Evolutionary conservation across 2,329 filamentous ascomycete species (phyloP), one percentile per base, ranked within the genome.

Genomic region (Apiospora phragmitis): DNA sequence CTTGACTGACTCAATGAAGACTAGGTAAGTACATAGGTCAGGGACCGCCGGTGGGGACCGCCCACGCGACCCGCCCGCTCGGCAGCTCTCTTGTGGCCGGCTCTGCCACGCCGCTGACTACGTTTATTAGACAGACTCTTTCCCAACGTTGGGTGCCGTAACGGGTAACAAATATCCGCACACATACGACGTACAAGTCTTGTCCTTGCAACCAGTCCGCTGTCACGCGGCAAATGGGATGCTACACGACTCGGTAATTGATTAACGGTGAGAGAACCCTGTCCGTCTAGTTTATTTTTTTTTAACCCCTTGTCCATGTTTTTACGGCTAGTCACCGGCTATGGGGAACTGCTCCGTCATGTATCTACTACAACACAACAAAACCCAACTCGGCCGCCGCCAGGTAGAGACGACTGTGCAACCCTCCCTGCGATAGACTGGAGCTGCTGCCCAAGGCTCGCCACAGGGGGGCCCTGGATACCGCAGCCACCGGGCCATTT

Each of bases 201-300:
- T 24, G n/a, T 26, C 47, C 47, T 62, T 21, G 51, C 47, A n/a
- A n/a, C 38, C 41, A 67, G 65, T 45, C 65, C 65, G 65, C 65
- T 67, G 65, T 47, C 65, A 67, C 65, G 55, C 55, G 42, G 65
- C 65, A 67, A 43, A 32, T 67, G 65, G 41, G 65, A 67, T 67
- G 65, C 45, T 47, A 47, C 65, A 43, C 42, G n/a, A 41, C 45
- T 67, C 65, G 65, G 65, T 67, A 67, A 67, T 67, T 67, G 65
- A 47, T 35, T 32, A 35, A 47, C 65, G 42, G 65, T 35, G 65
- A 67, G 65, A n/a, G 65, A 38, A n/a, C 24, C 45, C 42, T 42
- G 42, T 42, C 21, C 21, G 26, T 35, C 65, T 47, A 29, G 43
- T 43, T 18, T 26, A 11, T 26, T 7, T 7, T n/a, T 38, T 32